phyloP scores from a whole-genome alignment of 805 yeast genomes.

The Hanseniaspora mollemarum region DNA sequence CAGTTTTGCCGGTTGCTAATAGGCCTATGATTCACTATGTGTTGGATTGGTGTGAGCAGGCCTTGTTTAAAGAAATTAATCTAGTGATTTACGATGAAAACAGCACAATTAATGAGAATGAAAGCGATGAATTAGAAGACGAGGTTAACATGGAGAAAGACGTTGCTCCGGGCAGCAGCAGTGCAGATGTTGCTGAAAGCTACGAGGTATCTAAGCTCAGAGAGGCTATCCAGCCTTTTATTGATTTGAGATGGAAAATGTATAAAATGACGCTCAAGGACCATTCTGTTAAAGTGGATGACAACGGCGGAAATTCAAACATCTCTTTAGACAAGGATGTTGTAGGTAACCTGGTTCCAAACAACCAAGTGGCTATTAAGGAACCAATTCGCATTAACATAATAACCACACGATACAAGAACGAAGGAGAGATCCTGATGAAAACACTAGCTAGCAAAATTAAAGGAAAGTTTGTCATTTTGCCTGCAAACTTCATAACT shows the following conservation, averaged over 20 bases:
- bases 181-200: conserved; percentile 32
- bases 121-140: conserved; percentile 34
- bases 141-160: neutral
- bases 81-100: conserved; percentile 36
- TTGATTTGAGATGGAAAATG: conserved; percentile 31
- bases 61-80: conserved; percentile 60
- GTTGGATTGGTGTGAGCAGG: conserved; percentile 85
- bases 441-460: conserved; percentile 35
- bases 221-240: conserved; percentile 40
- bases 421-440: conserved; percentile 54
- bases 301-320: conserved; percentile 20
- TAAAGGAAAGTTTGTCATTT: conserved; percentile 52
- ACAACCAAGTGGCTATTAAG: conserved; percentile 18
- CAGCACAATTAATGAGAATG: neutral
- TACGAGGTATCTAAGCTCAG: conserved; percentile 29
- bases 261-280: conserved; percentile 13
- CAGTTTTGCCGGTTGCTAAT: conserved; percentile 80
- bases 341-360: conserved; percentile 18
- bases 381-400: conserved; percentile 34
- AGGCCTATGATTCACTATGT: conserved; percentile 79
- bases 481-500: conserved; percentile 91
- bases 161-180: conserved; percentile 18
- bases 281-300: conserved; percentile 16
- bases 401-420: conserved; percentile 36
- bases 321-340: conserved; percentile 11